These are phyloP conservation scores for Auriculariales sp. DNA, from an alignment of 768 basidiomycete genomes.

Conservation along the genomic window DNA sequence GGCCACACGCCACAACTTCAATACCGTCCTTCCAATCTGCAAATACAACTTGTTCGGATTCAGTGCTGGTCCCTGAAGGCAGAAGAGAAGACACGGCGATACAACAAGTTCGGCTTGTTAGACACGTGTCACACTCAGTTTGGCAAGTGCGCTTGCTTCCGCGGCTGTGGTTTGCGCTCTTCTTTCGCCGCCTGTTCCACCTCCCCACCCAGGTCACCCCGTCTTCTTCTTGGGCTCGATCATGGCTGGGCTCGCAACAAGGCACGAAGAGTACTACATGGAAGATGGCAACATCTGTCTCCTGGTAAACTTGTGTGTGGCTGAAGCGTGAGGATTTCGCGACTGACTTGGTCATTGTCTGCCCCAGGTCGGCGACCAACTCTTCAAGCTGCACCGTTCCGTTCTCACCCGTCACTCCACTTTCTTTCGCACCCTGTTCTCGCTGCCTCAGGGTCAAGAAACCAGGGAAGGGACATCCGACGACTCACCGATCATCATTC, in stretches of 20 bases:
- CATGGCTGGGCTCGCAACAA: not conserved
- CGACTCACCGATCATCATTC: not conserved
- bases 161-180: too few relatives aligned
- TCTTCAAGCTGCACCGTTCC: conserved; percentile 2
- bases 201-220: too few relatives aligned
- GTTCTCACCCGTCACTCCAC: not conserved
- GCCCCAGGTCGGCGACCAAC: not conserved
- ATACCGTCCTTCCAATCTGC: too few relatives aligned
- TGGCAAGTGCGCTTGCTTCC: too few relatives aligned
- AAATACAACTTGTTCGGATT: too few relatives aligned
- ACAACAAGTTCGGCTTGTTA: too few relatives aligned
- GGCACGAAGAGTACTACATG: not conserved
- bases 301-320: not conserved
- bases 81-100: too few relatives aligned
- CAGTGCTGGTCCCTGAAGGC: too few relatives aligned
- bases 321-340: not conserved
- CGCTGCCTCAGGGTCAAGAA: not conserved
- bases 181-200: too few relatives aligned
- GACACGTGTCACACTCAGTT: too few relatives aligned
- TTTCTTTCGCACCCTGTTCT: conserved; percentile 2
- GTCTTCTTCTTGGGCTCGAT: too few relatives aligned
- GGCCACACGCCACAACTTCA: too few relatives aligned
- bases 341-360: not conserved
- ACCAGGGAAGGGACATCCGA: not conserved
- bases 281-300: not conserved